Evolutionary conservation across 306 rosid genomes (phyloP).

Genomic region (Heteromeles arbutifolia): DNA sequence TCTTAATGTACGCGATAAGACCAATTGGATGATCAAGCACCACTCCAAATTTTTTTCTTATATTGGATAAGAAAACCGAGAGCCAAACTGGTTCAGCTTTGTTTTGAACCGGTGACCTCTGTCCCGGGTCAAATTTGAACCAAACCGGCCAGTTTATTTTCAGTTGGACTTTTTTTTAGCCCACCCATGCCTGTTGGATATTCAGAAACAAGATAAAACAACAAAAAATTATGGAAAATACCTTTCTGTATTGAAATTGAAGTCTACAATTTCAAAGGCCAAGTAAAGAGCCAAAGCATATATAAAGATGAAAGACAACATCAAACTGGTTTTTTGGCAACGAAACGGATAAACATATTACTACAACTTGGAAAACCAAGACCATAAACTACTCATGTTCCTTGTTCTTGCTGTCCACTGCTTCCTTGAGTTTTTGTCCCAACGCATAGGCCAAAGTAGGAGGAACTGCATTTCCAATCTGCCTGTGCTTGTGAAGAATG

Average conservation of each 20-base stretch:
- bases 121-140: too few species aligned
- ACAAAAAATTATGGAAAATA: too few species aligned
- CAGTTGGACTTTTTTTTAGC: too few species aligned
- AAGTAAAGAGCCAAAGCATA: not conserved
- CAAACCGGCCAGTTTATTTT: too few species aligned
- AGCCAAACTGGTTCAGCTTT: too few species aligned
- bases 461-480: constrained; percentile 98
- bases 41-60: too few species aligned
- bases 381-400: not conserved
- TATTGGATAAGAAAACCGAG: too few species aligned
- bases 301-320: not conserved
- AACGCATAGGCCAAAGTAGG: constrained; percentile 87
- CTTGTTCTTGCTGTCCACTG: constrained; percentile 36
- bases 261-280: not conserved
- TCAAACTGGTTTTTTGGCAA: not conserved
- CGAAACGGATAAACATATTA: not conserved
- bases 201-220: too few species aligned
- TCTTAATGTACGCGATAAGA: too few species aligned
- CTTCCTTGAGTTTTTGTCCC: constrained; percentile 77
- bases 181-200: too few species aligned
- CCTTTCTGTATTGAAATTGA: not conserved
- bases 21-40: too few species aligned
- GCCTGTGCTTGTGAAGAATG: constrained; percentile 80
- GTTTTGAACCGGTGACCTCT: too few species aligned
- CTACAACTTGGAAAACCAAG: not conserved